These are phyloP conservation scores for Cytidiella melzeri DNA, from an alignment of 768 basidiomycete species.

Conservation along the genomic window DNA sequence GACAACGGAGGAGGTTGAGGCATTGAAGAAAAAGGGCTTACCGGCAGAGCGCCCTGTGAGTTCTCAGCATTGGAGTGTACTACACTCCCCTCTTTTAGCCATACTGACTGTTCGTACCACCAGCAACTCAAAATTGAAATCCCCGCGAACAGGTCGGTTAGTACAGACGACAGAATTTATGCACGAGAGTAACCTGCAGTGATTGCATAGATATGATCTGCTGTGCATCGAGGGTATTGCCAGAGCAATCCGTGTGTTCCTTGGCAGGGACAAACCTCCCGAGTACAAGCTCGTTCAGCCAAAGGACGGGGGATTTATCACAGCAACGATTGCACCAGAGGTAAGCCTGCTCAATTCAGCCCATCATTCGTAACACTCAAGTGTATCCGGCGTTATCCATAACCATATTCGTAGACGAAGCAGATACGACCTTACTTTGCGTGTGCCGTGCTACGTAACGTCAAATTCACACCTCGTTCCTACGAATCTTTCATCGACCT, in stretches of 20 bases:
- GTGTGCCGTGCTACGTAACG: slow-evolving; percentile 82
- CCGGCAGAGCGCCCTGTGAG: slow-evolving; percentile 80
- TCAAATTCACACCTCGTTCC: slow-evolving; percentile 81
- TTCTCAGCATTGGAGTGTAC: no score
- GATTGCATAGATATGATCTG: slow-evolving; percentile 79
- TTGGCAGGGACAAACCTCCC: slow-evolving; percentile 61
- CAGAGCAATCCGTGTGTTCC: slow-evolving; percentile 77
- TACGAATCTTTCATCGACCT: slow-evolving; percentile 98
- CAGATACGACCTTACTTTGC: slow-evolving; percentile 88
- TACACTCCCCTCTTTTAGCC: slow-evolving; percentile 10
- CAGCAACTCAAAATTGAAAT: slow-evolving; percentile 98
- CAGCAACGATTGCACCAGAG: slow-evolving; percentile 65
- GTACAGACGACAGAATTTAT: background rate
- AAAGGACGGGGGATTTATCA: slow-evolving; percentile 64
- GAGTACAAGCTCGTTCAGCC: slow-evolving; percentile 72
- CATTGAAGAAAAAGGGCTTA: slow-evolving; percentile 73
- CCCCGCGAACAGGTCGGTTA: slow-evolving; percentile 83
- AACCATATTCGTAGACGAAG: slow-evolving; percentile 54
- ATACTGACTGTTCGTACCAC: slow-evolving; percentile 1
- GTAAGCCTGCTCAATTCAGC: slow-evolving; percentile 35
- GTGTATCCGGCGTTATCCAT: no score
- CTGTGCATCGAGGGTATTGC: slow-evolving; percentile 96
- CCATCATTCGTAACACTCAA: no score
- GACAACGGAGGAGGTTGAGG: slow-evolving; percentile 88
- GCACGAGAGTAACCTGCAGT: slow-evolving; percentile 8